Conservation (phyloP, 805 yeast genomes). For the Nakazawaea populi region DNA sequence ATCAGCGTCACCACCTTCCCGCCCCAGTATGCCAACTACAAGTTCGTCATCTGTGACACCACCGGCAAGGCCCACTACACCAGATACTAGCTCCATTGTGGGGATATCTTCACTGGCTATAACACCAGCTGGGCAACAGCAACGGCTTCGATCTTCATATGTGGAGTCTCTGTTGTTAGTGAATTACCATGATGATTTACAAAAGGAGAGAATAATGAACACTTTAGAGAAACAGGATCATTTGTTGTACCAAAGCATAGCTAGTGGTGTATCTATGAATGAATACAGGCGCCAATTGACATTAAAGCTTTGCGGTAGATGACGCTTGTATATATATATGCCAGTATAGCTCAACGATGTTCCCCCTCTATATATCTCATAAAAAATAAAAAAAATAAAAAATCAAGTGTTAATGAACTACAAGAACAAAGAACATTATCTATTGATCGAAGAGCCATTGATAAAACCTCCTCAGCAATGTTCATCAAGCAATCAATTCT, state of each 20-base stretch:
- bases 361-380: neutral
- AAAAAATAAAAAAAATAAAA: no score
- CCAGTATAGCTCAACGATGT: neutral
- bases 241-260: slow-evolving; percentile 23
- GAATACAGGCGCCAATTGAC: slow-evolving; percentile 22
- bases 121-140: no score
- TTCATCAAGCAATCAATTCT: neutral
- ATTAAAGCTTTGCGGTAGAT: slow-evolving; percentile 14
- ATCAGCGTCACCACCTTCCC: neutral
- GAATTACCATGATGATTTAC: neutral
- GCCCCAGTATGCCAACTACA: neutral
- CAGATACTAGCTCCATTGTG: no score
- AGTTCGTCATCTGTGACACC: neutral
- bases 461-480: no score
- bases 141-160: neutral
- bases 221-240: slow-evolving; percentile 26
- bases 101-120: no score
- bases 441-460: no score
- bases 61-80: neutral
- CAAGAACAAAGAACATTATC: no score
- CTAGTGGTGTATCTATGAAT: slow-evolving; percentile 22
- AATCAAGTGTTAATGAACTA: neutral
- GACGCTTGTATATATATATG: neutral
- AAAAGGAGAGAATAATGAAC: slow-evolving; percentile 15
- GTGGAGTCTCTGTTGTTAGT: neutral